Evolutionary conservation across 129 eudicot species (phyloP).

Genomic region (Flaveria ramosissima): DNA sequence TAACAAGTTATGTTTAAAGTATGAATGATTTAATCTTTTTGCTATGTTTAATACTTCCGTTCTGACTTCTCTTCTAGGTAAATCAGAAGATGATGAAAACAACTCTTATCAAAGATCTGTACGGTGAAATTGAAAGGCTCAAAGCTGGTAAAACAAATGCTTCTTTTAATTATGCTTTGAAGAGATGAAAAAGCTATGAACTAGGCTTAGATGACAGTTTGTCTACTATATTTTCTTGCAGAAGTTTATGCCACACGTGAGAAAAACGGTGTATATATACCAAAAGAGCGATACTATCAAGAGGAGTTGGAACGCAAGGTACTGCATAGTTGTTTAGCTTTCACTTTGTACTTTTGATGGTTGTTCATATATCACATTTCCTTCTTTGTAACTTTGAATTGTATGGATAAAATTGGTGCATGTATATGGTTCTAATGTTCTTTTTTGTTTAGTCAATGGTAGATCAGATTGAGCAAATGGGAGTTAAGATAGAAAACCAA

Average conservation of each 20-base stretch:
- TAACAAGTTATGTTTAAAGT: neutral
- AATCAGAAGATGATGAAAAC: conserved; percentile 99
- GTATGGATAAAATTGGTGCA: neutral
- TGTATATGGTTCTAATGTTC: neutral
- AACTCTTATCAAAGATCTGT: conserved; percentile 89
- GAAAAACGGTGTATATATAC: conserved; percentile 96
- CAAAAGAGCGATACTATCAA: conserved; percentile 93
- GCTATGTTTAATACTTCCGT: neutral
- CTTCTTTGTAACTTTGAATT: neutral
- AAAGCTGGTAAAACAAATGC: conserved; percentile 61
- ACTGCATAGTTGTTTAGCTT: neutral
- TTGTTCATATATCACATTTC: neutral
- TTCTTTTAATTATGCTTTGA: neutral
- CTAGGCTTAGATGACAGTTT: neutral
- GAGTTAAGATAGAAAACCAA: conserved; percentile 63
- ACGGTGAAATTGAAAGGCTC: conserved; percentile 92
- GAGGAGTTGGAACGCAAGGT: conserved; percentile 95
- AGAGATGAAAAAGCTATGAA: neutral
- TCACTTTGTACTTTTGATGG: neutral
- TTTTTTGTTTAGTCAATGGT: conserved; percentile 72
- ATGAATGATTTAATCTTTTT: neutral
- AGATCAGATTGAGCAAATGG: conserved; percentile 92
- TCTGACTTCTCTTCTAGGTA: conserved; percentile 44
- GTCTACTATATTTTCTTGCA: conserved; percentile 27
- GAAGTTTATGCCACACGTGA: conserved; percentile 98